phyloP scores from a whole-genome alignment of 2,329 filamentous ascomycete species.

The Stachybotrys chartarum region DNA sequence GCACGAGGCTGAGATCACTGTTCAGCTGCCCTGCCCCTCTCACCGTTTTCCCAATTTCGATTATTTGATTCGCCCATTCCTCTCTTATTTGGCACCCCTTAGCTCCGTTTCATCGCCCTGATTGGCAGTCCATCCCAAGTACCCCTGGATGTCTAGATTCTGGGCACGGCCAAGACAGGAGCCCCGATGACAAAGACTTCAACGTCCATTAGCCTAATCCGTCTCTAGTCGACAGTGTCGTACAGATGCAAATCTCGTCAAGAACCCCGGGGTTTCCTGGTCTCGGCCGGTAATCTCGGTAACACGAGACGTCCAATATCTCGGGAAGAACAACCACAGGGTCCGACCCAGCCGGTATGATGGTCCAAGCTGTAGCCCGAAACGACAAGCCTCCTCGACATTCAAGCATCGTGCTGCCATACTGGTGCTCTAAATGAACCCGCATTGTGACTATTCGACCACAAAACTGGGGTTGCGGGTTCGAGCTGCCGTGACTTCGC shows the following conservation, averaged over 20 bases:
- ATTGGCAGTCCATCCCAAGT: neutral
- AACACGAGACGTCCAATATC: neutral
- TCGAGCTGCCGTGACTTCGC: too few species aligned
- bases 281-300: neutral
- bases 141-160: neutral
- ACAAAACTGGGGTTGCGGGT: too few species aligned
- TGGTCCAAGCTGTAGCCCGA: neutral
- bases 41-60: neutral
- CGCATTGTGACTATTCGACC: too few species aligned
- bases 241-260: neutral
- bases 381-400: neutral
- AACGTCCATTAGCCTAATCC: neutral
- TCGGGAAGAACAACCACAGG: neutral
- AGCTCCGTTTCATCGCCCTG: neutral
- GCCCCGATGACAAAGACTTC: neutral
- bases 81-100: neutral
- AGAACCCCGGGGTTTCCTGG: neutral
- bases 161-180: neutral
- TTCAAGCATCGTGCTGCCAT: neutral
- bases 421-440: too few species aligned
- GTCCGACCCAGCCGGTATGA: neutral
- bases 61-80: neutral
- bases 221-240: neutral
- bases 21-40: neutral
- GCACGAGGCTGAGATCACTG: neutral